These are phyloP conservation scores for Neophaeococcomyces aloes DNA, from an alignment of 2,329 filamentous ascomycete genomes.

Conservation along the genomic window DNA sequence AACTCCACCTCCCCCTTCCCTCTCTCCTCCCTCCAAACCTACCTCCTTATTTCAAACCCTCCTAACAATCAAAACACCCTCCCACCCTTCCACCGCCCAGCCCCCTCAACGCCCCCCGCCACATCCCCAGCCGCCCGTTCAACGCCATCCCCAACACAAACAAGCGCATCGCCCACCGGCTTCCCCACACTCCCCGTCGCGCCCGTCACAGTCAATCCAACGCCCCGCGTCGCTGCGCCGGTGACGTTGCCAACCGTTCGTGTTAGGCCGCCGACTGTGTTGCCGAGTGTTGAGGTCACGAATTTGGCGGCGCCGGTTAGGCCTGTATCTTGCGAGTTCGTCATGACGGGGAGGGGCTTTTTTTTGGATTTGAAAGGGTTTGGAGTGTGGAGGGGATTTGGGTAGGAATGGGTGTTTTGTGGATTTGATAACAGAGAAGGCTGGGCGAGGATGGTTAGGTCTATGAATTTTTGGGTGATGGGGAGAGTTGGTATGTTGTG, in stretches of 20 bases:
- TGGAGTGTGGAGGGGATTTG: no score
- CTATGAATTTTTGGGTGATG: no score
- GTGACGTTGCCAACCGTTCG: constrained; percentile 45
- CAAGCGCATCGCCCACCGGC: constrained; percentile 46
- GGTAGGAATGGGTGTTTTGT: no score
- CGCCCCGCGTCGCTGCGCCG: constrained; percentile 46
- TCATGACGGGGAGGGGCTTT: no score
- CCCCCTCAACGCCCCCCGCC: constrained; percentile 47
- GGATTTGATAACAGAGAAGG: no score
- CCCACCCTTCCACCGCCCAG: constrained; percentile 42
- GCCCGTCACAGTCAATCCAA: constrained; percentile 46
- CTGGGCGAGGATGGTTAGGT: no score
- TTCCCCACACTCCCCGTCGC: constrained; percentile 45
- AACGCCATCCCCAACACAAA: constrained; percentile 44
- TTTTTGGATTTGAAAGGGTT: no score
- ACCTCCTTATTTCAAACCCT: no score
- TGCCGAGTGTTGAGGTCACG: constrained; percentile 46
- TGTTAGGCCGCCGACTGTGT: constrained; percentile 44
- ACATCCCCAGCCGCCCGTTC: constrained; percentile 42
- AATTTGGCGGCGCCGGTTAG: constrained; percentile 44
- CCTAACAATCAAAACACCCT: constrained; percentile 9
- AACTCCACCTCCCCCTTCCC: no score
- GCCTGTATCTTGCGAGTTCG: constrained; percentile 26
- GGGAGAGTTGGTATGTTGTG: no score
- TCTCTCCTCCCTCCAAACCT: no score